phyloP scores from a whole-genome alignment of 1,284 basidiomycete genomes.

The Bjerkandera adusta region DNA sequence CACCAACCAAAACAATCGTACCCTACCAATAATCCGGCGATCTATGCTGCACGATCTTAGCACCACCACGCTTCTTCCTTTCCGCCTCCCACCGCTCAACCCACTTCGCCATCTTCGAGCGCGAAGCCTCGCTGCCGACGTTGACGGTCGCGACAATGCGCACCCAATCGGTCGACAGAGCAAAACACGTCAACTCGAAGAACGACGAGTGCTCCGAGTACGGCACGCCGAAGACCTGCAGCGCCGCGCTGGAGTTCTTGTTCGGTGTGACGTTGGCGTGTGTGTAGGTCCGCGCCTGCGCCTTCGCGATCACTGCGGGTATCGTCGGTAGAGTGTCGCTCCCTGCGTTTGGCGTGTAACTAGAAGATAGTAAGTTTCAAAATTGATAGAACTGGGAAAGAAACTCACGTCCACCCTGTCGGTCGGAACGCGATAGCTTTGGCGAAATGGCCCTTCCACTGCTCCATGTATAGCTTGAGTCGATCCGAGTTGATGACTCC shows the following conservation, averaged over 20 bases:
- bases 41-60: conserved; percentile 59
- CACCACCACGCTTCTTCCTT: conserved; percentile 55
- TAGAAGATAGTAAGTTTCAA: conserved; percentile 25
- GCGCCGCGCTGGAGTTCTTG: conserved; percentile 64
- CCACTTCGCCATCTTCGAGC: conserved; percentile 87
- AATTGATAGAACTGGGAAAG: not conserved
- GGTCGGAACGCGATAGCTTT: conserved; percentile 85
- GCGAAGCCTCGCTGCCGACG: conserved; percentile 76
- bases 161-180: conserved; percentile 77
- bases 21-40: conserved; percentile 64
- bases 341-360: conserved; percentile 73
- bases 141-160: conserved; percentile 97
- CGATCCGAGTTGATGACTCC: conserved; percentile 77
- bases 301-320: conserved; percentile 61
- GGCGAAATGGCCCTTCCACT: conserved; percentile 72
- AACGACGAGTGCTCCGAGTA: conserved; percentile 97
- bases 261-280: conserved; percentile 67
- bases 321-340: conserved; percentile 63
- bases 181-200: conserved; percentile 92
- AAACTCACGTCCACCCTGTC: conserved; percentile 88
- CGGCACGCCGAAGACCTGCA: conserved; percentile 87
- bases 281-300: conserved; percentile 67
- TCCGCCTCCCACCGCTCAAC: conserved; percentile 85
- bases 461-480: conserved; percentile 76
- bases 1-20: not conserved